Base-by-base conservation (phyloP, 2,329 filamentous ascomycete species). In the Fulvia fulva region DNA sequence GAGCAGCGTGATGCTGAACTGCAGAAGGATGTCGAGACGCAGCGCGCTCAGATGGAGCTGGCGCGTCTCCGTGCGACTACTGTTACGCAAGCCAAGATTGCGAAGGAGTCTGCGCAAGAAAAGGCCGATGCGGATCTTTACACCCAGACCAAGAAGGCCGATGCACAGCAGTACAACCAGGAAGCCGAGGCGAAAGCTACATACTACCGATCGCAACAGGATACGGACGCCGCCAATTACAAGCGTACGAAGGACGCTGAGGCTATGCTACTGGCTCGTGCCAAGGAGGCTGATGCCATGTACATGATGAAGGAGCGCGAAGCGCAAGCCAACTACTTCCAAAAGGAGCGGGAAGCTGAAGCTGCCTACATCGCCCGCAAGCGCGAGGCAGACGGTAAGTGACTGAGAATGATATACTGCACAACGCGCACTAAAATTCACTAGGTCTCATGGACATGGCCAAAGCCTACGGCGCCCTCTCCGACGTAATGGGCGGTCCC, bases 1-100 rank as follows among this genome's bases (percentile, higher is more conserved):
- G 88, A 96, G 76, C 81, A 83, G 61, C 84, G 82, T 65, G 90
- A 95, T 74, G 88, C 91, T 52, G 90, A 94, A 65, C 80, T 96
- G 53, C 89, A 91, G 78, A 86, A 83, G 64, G 81, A 87, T 14
- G 90, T 96, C 61, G 86, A 95, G 76, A 77, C 85, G 65, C 90
- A 87, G 80, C 87, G 88, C 56, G 90, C 89, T 0, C 83, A 83
- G 30, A 91, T 90, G 64, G 89, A 94, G 76, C 80, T 94, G 58
- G 91, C 95, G 73, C 84, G 89, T 57, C 84, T 91, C 32, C 82
- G 90, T 65, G 91, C 90, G 8, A 83, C 78, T 3, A 88, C 90
- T 63, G 89, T 95, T 66, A 89, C 90, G 57, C 87, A 90, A 75
- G 90, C 90, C 57, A 84, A 83, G 57, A 89, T 91, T 63, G 73